phyloP scores from a whole-genome alignment of 305 asterid genomes.

The Solanum hybrid region DNA sequence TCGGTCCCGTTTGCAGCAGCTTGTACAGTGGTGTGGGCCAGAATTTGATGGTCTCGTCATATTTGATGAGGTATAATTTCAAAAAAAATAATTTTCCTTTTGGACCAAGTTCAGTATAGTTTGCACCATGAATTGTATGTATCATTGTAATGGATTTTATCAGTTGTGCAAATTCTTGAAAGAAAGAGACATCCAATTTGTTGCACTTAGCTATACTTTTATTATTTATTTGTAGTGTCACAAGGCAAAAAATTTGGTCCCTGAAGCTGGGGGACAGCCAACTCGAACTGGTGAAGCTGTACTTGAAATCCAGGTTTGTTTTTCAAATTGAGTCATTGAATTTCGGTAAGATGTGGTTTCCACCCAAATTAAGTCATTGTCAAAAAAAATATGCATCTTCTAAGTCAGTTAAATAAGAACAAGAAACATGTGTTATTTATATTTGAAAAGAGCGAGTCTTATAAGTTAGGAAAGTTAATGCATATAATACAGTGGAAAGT shows the following conservation, averaged over 20 bases:
- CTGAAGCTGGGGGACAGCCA: conserved; percentile 94
- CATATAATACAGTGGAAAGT: background rate
- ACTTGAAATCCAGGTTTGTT: conserved; percentile 87
- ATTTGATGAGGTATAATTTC: conserved; percentile 75
- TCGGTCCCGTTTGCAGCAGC: conserved; percentile 86
- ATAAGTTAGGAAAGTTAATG: background rate
- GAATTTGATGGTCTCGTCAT: conserved; percentile 75
- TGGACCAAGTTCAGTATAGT: background rate
- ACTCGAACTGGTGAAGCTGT: conserved; percentile 99
- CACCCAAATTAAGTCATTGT: background rate
- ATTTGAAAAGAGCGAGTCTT: background rate
- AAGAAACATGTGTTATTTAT: background rate
- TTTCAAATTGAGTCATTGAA: conserved; percentile 6
- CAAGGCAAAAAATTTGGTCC: conserved; percentile 96
- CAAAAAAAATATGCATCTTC: background rate
- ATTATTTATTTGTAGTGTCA: conserved; percentile 64
- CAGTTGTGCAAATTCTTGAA: conserved; percentile 11
- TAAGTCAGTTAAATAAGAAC: background rate
- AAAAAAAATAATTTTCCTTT: background rate
- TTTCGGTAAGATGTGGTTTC: background rate
- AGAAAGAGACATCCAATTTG: conserved; percentile 3
- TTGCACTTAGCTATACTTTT: conserved; percentile 6
- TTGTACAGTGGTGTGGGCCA: conserved; percentile 87
- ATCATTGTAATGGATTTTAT: background rate
- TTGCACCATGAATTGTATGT: background rate